Evolutionary conservation across 345 rosid species (phyloP).

Genomic region (Brassica juncea): DNA sequence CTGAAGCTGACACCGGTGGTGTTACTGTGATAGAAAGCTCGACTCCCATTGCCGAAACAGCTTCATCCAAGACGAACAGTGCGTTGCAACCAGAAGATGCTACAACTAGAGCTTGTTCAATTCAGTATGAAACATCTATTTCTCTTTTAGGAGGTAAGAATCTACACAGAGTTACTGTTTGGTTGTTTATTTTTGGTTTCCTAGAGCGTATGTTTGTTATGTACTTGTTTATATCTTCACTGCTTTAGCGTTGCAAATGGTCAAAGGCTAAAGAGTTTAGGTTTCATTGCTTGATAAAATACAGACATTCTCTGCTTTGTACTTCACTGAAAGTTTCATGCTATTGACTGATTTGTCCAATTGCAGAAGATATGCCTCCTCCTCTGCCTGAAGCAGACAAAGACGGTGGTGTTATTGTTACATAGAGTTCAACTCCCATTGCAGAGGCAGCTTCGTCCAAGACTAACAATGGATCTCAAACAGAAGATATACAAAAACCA

Average conservation of each 20-base stretch:
- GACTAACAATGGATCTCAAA: no score
- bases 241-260: neutral
- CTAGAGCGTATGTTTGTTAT: neutral
- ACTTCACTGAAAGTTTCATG: slow-evolving; percentile 3
- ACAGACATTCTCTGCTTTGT: neutral
- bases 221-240: slow-evolving; percentile 6
- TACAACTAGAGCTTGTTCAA: neutral
- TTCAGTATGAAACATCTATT: neutral
- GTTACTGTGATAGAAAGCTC: slow-evolving; percentile 32
- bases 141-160: neutral
- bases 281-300: neutral
- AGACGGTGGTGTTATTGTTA: no score
- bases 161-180: neutral
- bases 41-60: neutral
- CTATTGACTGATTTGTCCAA: slow-evolving; percentile 5
- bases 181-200: neutral
- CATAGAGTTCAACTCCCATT: no score
- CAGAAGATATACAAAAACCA: no score
- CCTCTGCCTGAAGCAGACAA: no score
- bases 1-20: slow-evolving; percentile 18
- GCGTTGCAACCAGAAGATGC: slow-evolving; percentile 22
- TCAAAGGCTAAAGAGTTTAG: no score
- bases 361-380: neutral
- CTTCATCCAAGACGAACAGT: slow-evolving; percentile 6
- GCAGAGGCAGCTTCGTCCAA: no score